phyloP scores from a whole-genome alignment of 768 basidiomycete genomes.

The Rhodosporidiobolus odoratus region DNA sequence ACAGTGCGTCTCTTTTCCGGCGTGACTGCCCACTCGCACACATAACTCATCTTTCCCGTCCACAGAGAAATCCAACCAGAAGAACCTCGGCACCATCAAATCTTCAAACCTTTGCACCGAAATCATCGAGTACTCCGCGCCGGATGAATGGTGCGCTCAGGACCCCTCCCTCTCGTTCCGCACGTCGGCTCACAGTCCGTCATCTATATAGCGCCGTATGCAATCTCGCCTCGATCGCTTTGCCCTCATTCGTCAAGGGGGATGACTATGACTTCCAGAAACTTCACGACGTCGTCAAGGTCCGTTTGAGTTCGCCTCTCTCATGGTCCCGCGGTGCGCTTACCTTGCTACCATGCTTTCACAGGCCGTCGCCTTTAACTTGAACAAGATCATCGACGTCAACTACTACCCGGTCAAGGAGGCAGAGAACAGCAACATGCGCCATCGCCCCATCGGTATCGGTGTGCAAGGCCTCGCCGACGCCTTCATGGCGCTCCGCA shows the following conservation, averaged over 20 bases:
- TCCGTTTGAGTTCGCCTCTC: conserved; percentile 42
- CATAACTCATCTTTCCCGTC: conserved; percentile 13
- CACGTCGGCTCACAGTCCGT: too few relatives aligned
- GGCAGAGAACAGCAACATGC: conserved; percentile 87
- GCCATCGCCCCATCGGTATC: conserved; percentile 93
- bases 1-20: conserved; percentile 56
- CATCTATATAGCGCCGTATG: conserved; percentile 63
- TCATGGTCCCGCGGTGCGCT: not conserved
- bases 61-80: conserved; percentile 91
- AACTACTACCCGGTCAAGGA: conserved; percentile 95
- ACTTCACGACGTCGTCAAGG: conserved; percentile 86
- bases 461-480: conserved; percentile 98
- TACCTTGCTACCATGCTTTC: not conserved
- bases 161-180: not conserved
- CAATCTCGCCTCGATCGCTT: conserved; percentile 93
- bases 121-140: conserved; percentile 95
- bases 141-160: conserved; percentile 57
- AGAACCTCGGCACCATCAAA: conserved; percentile 98
- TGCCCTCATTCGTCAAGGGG: conserved; percentile 73
- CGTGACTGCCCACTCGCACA: not conserved
- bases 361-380: conserved; percentile 66
- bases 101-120: conserved; percentile 98
- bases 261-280: conserved; percentile 82
- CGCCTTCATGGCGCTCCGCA: conserved; percentile 90
- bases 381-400: conserved; percentile 87